Conservation (phyloP, 441 rosid genomes). For the Mallotus japonicus region DNA sequence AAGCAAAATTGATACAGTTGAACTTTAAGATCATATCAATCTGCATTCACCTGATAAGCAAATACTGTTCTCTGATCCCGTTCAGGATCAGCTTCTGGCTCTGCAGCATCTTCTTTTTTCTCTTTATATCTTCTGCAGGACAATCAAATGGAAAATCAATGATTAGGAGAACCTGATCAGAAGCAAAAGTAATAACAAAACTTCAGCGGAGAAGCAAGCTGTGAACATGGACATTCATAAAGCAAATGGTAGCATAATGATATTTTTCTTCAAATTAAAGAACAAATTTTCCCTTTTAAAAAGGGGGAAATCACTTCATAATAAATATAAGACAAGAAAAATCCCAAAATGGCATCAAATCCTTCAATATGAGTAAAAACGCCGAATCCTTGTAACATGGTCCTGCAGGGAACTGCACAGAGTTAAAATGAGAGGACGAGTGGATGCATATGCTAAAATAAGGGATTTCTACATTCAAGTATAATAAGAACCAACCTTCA, state of each 20-base stretch:
- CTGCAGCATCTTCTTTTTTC: conserved; percentile 74
- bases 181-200: background rate
- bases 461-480: conserved; percentile 33
- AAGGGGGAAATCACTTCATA: conserved; percentile 1
- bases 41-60: conserved; percentile 78
- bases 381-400: conserved; percentile 52
- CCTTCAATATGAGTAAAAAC: conserved; percentile 58
- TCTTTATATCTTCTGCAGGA: conserved; percentile 74
- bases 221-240: conserved; percentile 8
- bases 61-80: conserved; percentile 98
- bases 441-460: conserved; percentile 40
- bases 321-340: conserved; percentile 19
- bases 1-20: background rate
- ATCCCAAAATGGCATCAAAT: conserved; percentile 45
- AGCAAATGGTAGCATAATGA: background rate
- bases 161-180: conserved; percentile 19
- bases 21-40: background rate
- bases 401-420: conserved; percentile 81
- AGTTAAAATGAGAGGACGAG: conserved; percentile 51
- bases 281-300: background rate
- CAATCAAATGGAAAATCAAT: conserved; percentile 27
- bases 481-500: conserved; percentile 48
- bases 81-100: conserved; percentile 97
- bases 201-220: conserved; percentile 10
- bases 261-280: conserved; percentile 14